Conservation (phyloP, 129 eudicot species). For the Heracleum sosnowskyi region DNA sequence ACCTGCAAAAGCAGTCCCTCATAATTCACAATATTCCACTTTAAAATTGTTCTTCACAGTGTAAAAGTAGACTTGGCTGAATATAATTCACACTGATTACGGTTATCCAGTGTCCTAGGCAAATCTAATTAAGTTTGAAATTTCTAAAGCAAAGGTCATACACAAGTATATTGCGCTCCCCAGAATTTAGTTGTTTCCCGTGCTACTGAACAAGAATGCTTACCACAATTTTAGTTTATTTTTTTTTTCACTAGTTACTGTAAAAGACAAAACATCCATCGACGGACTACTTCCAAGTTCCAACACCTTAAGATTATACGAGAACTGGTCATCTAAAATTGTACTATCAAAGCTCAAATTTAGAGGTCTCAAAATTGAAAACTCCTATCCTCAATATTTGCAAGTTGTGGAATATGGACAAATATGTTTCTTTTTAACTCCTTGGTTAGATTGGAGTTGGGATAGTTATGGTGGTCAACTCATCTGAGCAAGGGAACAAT, state of each 20-base stretch:
- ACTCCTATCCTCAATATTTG: not conserved
- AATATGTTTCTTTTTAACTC: not conserved
- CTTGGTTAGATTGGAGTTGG: not conserved
- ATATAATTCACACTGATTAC: no score
- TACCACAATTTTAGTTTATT: no score
- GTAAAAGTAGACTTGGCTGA: not conserved
- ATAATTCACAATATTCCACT: not conserved
- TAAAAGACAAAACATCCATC: not conserved
- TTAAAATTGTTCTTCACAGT: not conserved
- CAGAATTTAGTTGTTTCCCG: not conserved
- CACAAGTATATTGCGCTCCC: not conserved
- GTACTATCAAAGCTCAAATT: not conserved
- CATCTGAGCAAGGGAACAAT: not conserved
- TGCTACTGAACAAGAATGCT: not conserved
- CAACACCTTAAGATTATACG: no score
- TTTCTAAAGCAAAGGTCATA: not conserved
- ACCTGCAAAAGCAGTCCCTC: conserved; percentile 29
- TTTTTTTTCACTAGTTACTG: no score
- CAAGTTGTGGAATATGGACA: not conserved
- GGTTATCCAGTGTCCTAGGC: not conserved
- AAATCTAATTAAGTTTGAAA: not conserved
- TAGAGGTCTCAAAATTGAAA: not conserved
- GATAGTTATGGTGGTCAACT: not conserved
- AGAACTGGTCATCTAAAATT: no score
- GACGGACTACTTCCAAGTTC: not conserved